Percentiles rank a stretch among this genome's conserved stretches.
Conservation (phyloP, 192 early-diverging fungal genomes). For the Blastocladiella britannica region DNA sequence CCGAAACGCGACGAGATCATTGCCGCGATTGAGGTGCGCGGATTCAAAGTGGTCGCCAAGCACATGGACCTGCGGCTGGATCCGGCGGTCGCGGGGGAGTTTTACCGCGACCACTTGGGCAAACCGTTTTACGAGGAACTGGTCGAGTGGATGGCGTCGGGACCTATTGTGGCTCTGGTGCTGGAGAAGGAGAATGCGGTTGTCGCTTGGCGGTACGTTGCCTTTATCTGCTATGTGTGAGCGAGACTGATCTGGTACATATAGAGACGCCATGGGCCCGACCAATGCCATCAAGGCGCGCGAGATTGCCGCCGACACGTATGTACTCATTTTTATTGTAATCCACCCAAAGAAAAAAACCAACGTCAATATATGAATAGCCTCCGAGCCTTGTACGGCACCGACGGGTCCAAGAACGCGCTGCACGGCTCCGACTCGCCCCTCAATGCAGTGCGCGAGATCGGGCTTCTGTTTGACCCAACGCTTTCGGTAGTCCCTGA, state of each 20-base stretch:
- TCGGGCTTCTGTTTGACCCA: slow-evolving; percentile 20
- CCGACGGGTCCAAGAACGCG: slow-evolving; percentile 27
- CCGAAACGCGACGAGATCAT: slow-evolving; percentile 25
- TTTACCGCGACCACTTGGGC: slow-evolving; percentile 16
- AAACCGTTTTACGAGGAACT: slow-evolving; percentile 16
- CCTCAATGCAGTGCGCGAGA: slow-evolving; percentile 26
- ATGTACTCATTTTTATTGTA: not conserved
- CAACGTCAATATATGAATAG: no score
- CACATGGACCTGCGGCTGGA: no score
- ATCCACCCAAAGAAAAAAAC: no score
- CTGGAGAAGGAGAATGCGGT: slow-evolving; percentile 30
- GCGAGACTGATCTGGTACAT: not conserved
- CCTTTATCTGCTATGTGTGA: not conserved
- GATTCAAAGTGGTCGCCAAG: slow-evolving; percentile 25
- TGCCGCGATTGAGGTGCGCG: slow-evolving; percentile 19
- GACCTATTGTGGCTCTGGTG: slow-evolving; percentile 31
- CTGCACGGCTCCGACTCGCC: slow-evolving; percentile 37
- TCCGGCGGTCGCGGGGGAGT: slow-evolving; percentile 15
- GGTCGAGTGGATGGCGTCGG: slow-evolving; percentile 22
- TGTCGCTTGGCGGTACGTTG: slow-evolving; percentile 26
- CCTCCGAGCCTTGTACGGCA: slow-evolving; percentile 30
- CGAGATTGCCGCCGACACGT: slow-evolving; percentile 27
- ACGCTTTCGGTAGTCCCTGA: not conserved
- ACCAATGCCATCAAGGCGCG: slow-evolving; percentile 33
- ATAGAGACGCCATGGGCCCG: slow-evolving; percentile 14